phyloP scores from a whole-genome alignment of 768 basidiomycete genomes.

The Hortiboletus flavorubellus region DNA sequence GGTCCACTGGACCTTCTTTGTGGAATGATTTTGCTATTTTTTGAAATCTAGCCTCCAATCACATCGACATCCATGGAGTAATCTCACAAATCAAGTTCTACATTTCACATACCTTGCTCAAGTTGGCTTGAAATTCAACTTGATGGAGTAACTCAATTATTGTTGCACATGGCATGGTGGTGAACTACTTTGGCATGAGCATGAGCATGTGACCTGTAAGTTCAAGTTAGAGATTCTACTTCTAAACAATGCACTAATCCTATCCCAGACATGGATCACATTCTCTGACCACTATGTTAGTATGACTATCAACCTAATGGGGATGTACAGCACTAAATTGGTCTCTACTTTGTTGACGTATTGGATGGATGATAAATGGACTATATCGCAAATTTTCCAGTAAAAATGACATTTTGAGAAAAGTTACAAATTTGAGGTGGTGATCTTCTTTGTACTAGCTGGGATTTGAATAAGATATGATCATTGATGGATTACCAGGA shows the following conservation, averaged over 20 bases:
- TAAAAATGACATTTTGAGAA: not conserved
- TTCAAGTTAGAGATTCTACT: too few species aligned
- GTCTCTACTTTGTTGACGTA: not conserved
- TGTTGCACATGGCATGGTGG: not conserved
- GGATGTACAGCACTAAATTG: not conserved
- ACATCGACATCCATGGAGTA: too few species aligned
- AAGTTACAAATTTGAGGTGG: not conserved
- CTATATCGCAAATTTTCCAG: not conserved
- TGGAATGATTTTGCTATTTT: too few species aligned
- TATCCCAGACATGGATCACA: too few species aligned
- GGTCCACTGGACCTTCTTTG: too few species aligned
- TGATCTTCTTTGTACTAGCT: not conserved
- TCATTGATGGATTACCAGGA: not conserved
- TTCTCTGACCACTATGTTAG: too few species aligned
- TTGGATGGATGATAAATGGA: not conserved
- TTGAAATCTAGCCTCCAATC: too few species aligned
- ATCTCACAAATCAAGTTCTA: too few species aligned
- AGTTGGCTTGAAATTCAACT: not conserved
- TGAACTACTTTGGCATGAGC: too few species aligned
- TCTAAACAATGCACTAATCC: too few species aligned
- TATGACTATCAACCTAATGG: not conserved
- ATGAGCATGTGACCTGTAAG: too few species aligned
- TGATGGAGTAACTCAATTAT: not conserved
- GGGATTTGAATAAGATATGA: not conserved
- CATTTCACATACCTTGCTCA: too few species aligned